Evolutionary conservation across 805 yeast species (phyloP).

Genomic region (Lachancea nothofagi): DNA sequence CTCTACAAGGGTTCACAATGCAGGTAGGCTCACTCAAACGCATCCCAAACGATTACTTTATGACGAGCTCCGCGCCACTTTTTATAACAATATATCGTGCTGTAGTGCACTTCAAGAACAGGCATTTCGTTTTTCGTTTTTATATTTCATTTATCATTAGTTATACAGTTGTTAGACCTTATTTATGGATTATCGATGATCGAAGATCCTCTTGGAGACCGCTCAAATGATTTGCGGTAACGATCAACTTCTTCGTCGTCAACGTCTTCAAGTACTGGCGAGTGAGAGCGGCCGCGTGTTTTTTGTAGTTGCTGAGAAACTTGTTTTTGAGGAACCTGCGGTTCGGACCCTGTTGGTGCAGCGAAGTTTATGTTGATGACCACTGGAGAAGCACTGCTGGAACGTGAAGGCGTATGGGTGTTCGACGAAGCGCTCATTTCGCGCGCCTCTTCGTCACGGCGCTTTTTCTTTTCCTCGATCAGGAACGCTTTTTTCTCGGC

Average conservation of each 20-base stretch:
- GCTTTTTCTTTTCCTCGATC: slow-evolving; percentile 6
- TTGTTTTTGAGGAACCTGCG: neutral
- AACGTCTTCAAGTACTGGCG: slow-evolving; percentile 30
- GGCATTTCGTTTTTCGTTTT: too few species aligned
- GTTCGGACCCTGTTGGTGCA: neutral
- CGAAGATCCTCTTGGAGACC: slow-evolving; percentile 21
- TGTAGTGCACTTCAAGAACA: too few species aligned
- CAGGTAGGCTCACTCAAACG: too few species aligned
- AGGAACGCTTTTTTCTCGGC: slow-evolving; percentile 8
- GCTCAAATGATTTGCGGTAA: slow-evolving; percentile 21
- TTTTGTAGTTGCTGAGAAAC: neutral
- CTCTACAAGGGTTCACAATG: too few species aligned
- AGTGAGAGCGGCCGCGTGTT: slow-evolving; percentile 9
- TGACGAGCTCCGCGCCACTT: too few species aligned
- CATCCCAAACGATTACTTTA: too few species aligned
- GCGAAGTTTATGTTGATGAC: slow-evolving; percentile 9
- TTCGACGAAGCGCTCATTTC: neutral
- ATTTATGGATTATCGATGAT: neutral
- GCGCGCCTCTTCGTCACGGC: slow-evolving; percentile 1
- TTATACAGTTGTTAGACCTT: too few species aligned
- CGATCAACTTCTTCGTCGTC: slow-evolving; percentile 32
- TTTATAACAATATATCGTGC: too few species aligned
- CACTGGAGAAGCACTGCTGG: slow-evolving; percentile 5
- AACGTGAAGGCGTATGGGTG: slow-evolving; percentile 3
- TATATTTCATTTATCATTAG: too few species aligned